These are phyloP conservation scores for Candida alai DNA, from an alignment of 805 yeast species.

Conservation along the genomic window DNA sequence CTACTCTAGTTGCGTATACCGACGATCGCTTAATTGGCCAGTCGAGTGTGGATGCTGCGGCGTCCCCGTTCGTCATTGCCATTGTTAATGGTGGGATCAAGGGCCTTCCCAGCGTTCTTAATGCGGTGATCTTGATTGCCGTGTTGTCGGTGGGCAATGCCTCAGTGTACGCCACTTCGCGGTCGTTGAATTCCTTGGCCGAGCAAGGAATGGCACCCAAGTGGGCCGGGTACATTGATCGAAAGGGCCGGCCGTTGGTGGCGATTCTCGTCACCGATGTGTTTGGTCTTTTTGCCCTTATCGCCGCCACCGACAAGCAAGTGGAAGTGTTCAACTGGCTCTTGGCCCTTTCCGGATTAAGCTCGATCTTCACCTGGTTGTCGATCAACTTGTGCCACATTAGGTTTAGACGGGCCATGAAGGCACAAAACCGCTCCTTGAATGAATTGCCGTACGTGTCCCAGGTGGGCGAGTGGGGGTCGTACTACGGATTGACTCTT, in stretches of 20 bases:
- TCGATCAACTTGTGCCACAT: constrained; percentile 57
- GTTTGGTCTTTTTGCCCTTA: constrained; percentile 60
- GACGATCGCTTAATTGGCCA: constrained; percentile 35
- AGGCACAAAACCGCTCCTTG: constrained; percentile 48
- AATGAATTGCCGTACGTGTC: constrained; percentile 53
- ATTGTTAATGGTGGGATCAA: constrained; percentile 58
- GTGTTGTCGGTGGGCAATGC: constrained; percentile 72
- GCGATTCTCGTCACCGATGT: constrained; percentile 48
- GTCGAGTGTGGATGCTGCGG: constrained; percentile 51
- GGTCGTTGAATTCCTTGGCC: constrained; percentile 61
- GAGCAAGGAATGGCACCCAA: constrained; percentile 62
- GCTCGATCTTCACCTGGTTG: constrained; percentile 62
- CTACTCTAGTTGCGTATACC: constrained; percentile 22
- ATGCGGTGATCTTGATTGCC: constrained; percentile 64
- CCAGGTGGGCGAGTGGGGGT: constrained; percentile 51
- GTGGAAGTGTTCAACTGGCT: constrained; percentile 62
- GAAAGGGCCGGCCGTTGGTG: constrained; percentile 63
- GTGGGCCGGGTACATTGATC: constrained; percentile 56
- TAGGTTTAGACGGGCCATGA: constrained; percentile 56
- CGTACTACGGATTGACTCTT: constrained; percentile 47
- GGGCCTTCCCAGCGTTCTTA: constrained; percentile 63
- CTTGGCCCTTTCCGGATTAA: constrained; percentile 59
- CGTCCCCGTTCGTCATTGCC: constrained; percentile 79
- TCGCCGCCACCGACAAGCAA: constrained; percentile 50
- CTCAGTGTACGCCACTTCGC: constrained; percentile 65